Base-by-base conservation (phyloP, 2,329 filamentous ascomycete genomes). In the Penicillium hordei region DNA sequence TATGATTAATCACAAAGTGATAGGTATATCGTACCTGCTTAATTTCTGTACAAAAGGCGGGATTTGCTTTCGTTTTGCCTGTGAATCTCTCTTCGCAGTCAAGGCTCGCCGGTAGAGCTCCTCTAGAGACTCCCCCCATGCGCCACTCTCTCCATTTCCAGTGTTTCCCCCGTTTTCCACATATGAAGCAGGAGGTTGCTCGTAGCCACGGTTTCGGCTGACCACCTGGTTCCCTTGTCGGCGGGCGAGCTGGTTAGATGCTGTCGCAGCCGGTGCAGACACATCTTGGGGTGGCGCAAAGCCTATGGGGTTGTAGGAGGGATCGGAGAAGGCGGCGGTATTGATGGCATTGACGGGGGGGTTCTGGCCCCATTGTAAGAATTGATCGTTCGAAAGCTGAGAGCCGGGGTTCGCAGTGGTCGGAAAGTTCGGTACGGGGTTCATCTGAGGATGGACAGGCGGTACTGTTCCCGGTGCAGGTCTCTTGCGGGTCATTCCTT, bases 11-110 rank as follows among this genome's bases (percentile, higher is more conserved):
- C 1, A 15, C 17, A 43, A 6, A 23, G 27, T 50, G 40, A 21
- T 27, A 19, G 5, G 17, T 21, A 13, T 34, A 46, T 70, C 85
- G 78, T 80, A 95, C 93, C 93, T 97, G 86, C 92, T 96, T 55
- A 99, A 78, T 73, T 99, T 99, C 75, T 97, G 93, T 43, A 99
- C 93, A 79, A 99, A 99, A 0, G 94, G 93, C 0, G 94, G 93
- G 12, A 99, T 97, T 70, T 95, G 90, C 76, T 97, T 97, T 68
- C 93, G 83, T 76, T 96, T 97, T 17, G 88, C 84, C 72, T 93
- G 89, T 0, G 93, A 89, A 58, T 97, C 94, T 70, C 88, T 86
- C 79, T 95, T 96, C 9, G 92, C 92, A 60, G 89, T 80, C 63
- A 88, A 82, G 23, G 92, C 93, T 75, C 87, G 87, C 71, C 89